Percentiles rank a stretch among this genome's conserved stretches.
These are phyloP conservation scores for Cystobasidium sp. DNA, from an alignment of 1,284 basidiomycete genomes.

Conservation along the genomic window DNA sequence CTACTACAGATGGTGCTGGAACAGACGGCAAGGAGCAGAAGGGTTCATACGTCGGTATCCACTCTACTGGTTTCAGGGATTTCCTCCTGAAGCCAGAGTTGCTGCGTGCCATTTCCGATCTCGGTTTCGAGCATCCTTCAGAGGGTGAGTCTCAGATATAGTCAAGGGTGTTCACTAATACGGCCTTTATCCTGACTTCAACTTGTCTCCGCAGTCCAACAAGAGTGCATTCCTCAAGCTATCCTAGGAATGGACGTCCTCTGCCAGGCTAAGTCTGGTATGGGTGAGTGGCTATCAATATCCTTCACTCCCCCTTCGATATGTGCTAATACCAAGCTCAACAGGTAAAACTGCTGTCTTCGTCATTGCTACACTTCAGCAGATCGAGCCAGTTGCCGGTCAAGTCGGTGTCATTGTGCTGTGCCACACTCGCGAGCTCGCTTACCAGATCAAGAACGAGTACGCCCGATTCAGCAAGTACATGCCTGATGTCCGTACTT, in stretches of 20 bases:
- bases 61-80: conserved; percentile 75
- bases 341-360: conserved; percentile 95
- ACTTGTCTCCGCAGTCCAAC: conserved; percentile 73
- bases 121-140: conserved; percentile 99
- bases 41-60: conserved; percentile 96
- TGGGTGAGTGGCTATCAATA: conserved; percentile 61
- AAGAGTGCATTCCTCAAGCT: conserved; percentile 99
- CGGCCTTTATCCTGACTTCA: background rate
- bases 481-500: conserved; percentile 97
- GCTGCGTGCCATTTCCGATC: conserved; percentile 94
- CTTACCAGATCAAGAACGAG: conserved; percentile 99
- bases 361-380: conserved; percentile 95
- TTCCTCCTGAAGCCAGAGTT: conserved; percentile 97
- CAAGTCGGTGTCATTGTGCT: conserved; percentile 97
- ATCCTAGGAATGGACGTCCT: conserved; percentile 99
- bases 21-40: conserved; percentile 78
- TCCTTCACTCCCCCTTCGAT: background rate
- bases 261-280: conserved; percentile 99
- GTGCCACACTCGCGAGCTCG: conserved; percentile 98
- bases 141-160: conserved; percentile 69
- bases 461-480: conserved; percentile 99
- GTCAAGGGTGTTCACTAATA: background rate
- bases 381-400: conserved; percentile 97
- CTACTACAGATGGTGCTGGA: conserved; percentile 62
- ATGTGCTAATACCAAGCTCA: background rate